A percentile compares a stretch with the other conserved stretches of the same genome.
Evolutionary conservation across 306 rosid species (phyloP).

Genomic region (Comarum palustre): DNA sequence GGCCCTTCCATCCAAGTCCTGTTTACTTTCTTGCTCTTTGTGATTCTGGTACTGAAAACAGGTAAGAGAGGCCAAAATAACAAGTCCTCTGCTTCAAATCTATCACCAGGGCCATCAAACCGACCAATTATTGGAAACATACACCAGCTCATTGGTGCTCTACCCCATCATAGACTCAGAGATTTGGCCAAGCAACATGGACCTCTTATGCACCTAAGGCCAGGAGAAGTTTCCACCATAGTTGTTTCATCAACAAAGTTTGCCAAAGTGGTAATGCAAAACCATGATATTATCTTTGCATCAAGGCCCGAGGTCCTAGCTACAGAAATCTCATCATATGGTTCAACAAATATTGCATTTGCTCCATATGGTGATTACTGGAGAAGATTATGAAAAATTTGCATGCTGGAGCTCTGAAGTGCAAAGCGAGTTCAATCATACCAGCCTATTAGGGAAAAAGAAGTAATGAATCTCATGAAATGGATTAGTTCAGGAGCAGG

Average conservation of each 20-base stretch:
- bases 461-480: constrained; percentile 25
- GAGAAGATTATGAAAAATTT: constrained; percentile 28
- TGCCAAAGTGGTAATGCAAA: constrained; percentile 37
- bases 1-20: background rate
- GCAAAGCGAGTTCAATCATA: constrained; percentile 39
- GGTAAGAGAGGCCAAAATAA: background rate
- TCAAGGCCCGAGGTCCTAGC: constrained; percentile 27
- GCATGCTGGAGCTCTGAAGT: constrained; percentile 33
- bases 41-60: background rate
- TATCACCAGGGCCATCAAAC: constrained; percentile 24
- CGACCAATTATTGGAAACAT: constrained; percentile 37
- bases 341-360: too few species aligned
- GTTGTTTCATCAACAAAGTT: constrained; percentile 36
- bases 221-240: constrained; percentile 32
- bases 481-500: constrained; percentile 22
- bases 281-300: constrained; percentile 32
- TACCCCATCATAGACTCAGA: constrained; percentile 29
- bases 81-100: too few species aligned
- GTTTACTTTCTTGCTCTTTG: background rate
- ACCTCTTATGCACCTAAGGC: constrained; percentile 38
- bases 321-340: too few species aligned
- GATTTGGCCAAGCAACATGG: constrained; percentile 33
- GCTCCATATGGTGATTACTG: constrained; percentile 13
- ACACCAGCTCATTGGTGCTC: constrained; percentile 20
- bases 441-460: constrained; percentile 37